A percentile compares a stretch with the other conserved stretches of the same genome.
Conservation (phyloP, 306 rosid species). For the Morella rubra region DNA sequence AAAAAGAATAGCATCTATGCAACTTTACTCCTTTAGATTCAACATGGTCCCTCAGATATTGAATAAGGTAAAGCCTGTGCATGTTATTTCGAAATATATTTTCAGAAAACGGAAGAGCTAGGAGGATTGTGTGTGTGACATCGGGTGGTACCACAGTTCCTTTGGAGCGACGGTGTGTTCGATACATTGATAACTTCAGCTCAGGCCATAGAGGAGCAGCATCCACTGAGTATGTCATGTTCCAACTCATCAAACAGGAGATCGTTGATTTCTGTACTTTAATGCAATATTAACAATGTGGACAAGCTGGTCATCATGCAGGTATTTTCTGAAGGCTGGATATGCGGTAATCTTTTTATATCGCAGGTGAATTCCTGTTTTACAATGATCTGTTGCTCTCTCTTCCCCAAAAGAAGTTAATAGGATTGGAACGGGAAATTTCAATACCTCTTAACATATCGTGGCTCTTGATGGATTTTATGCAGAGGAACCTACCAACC, state of each 20-base stretch:
- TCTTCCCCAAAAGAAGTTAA: neutral
- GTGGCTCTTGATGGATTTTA: slow-evolving; percentile 23
- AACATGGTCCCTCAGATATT: neutral
- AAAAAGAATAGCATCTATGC: slow-evolving; percentile 7
- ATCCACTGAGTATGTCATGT: slow-evolving; percentile 74
- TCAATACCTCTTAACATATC: neutral
- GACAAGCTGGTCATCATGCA: slow-evolving; percentile 34
- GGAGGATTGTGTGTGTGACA: slow-evolving; percentile 81
- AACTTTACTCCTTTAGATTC: neutral
- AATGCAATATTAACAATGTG: slow-evolving; percentile 13
- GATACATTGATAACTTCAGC: slow-evolving; percentile 92
- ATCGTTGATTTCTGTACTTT: neutral
- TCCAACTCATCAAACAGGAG: slow-evolving; percentile 9
- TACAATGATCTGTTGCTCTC: neutral
- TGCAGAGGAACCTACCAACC: slow-evolving; percentile 91
- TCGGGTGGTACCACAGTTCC: slow-evolving; percentile 99
- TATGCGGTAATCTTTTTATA: slow-evolving; percentile 85
- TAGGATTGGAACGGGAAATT: neutral
- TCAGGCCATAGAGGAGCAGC: slow-evolving; percentile 98
- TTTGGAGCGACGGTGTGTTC: slow-evolving; percentile 84
- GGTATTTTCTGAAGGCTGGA: slow-evolving; percentile 88
- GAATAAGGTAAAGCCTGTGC: slow-evolving; percentile 19
- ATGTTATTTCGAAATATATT: slow-evolving; percentile 1
- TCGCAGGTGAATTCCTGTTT: slow-evolving; percentile 50
- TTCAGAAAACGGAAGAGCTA: slow-evolving; percentile 44